Evolutionary conservation across 441 rosid species (phyloP), one percentile per base, ranked within the genome.

Genomic region (Eruca vesicaria): DNA sequence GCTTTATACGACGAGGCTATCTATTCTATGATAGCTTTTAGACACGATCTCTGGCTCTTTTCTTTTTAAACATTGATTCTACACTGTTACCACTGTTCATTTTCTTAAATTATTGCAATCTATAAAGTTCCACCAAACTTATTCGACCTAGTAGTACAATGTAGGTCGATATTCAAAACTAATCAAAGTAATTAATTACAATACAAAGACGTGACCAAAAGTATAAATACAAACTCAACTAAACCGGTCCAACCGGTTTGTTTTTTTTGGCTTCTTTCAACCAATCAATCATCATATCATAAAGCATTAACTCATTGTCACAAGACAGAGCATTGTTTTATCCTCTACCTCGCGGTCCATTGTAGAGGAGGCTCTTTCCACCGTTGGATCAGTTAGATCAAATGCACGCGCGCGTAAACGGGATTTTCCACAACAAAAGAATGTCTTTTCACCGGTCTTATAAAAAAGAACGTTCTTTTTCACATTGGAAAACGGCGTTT

Each of bases 401-500:
- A 1, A 48, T 6, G 53, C 53, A 7, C 20, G 53, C 53, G 20
- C 20, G 53, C 4, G 20, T 48, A 48, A 48, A 48, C 55, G 55
- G 55, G 55, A 7, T 48, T 48, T 48, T 6, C 19, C 35, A 2
- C 52, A 7, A 2, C 20, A 15, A 15, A 45, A 4, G 53, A 45
- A 7, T 45, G 3, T 45, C 53, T 43, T 43, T 43, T 43, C 76
- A 56, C 71, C 9, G 52, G 68, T 38, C 71, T 8, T 14, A 12
- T 69, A 5, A 36, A 76, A 65, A 76, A 63, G 79, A 29, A 56
- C 41, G 60, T 63, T 36, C 21, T 14, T 36, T 16, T 14, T 58
- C 63, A 57, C 80, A 33, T 77, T 66, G 81, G 81, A 78, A 78
- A 78, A 78, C 77, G 74, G 78, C 74, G 74, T 73, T 68, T 72